A percentile compares a stretch with the other conserved stretches of the same genome.
phyloP scores from a whole-genome alignment of 129 eudicot genomes.

The Saposhnikovia divaricata region DNA sequence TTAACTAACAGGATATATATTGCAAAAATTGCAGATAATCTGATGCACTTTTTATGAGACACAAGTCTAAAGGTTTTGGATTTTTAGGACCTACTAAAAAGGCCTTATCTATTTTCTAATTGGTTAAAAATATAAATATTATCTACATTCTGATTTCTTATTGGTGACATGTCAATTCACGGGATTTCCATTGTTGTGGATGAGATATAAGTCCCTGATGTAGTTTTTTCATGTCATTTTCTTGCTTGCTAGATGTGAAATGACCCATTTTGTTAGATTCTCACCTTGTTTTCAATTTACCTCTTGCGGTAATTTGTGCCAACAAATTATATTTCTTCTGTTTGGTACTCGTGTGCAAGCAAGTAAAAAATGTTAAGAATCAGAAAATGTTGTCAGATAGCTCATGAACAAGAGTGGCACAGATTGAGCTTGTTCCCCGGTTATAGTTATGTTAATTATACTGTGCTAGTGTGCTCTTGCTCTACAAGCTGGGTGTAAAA shows the following conservation, averaged over 20 bases:
- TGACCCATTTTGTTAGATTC: background rate
- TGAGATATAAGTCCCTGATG: slow-evolving; percentile 10
- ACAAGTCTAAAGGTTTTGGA: background rate
- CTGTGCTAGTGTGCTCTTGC: too few relatives aligned
- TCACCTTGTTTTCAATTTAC: background rate
- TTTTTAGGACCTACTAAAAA: slow-evolving; percentile 30
- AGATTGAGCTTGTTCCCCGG: background rate
- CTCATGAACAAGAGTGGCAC: background rate
- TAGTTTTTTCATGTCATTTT: background rate
- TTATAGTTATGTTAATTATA: too few relatives aligned
- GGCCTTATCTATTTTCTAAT: slow-evolving; percentile 58
- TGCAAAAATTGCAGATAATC: background rate
- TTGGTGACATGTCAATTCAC: slow-evolving; percentile 43
- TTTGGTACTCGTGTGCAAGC: background rate
- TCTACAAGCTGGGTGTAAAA: too few relatives aligned
- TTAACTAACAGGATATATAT: background rate
- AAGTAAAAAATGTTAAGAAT: background rate
- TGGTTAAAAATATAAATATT: slow-evolving; percentile 28
- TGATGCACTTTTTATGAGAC: slow-evolving; percentile 17
- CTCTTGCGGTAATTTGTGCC: background rate
- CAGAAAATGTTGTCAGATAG: background rate
- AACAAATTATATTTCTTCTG: background rate
- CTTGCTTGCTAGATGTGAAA: background rate
- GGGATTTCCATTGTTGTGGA: slow-evolving; percentile 33
- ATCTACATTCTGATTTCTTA: slow-evolving; percentile 36